Evolutionary conservation across 2,329 filamentous ascomycete genomes (phyloP).

Genomic region (Lecanicillium sp.): DNA sequence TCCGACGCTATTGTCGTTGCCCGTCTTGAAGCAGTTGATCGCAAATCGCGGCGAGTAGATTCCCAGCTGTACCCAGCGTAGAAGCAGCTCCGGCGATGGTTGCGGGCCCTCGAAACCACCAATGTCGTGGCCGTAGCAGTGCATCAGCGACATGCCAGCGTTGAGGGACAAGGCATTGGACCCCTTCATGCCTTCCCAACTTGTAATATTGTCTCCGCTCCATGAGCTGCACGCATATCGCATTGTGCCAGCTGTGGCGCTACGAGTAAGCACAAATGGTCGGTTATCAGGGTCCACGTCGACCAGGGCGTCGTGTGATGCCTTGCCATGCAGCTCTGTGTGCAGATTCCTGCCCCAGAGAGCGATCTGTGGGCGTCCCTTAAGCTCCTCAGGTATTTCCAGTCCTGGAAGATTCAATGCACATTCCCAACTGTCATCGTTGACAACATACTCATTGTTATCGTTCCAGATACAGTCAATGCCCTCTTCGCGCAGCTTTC

Average conservation of each 20-base stretch:
- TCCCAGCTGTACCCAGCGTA: conserved; percentile 67
- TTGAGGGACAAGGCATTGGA: conserved; percentile 62
- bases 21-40: conserved; percentile 74
- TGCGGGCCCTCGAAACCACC: conserved; percentile 70
- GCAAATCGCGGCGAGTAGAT: conserved; percentile 64
- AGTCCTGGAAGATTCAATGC: conserved; percentile 39
- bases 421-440: conserved; percentile 58
- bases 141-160: conserved; percentile 60
- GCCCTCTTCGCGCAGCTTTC: conserved; percentile 51
- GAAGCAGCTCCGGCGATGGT: conserved; percentile 60
- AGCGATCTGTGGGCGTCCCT: conserved; percentile 44
- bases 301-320: conserved; percentile 59
- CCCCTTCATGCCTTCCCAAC: conserved; percentile 66
- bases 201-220: conserved; percentile 69
- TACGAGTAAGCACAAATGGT: conserved; percentile 63
- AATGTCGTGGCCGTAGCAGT: conserved; percentile 67
- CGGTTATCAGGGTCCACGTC: conserved; percentile 50
- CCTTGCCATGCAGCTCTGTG: conserved; percentile 64
- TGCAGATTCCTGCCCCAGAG: conserved; percentile 64
- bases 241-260: conserved; percentile 63
- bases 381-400: conserved; percentile 24
- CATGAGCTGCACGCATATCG: conserved; percentile 64
- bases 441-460: conserved; percentile 67
- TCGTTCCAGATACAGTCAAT: conserved; percentile 75
- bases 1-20: conserved; percentile 56